Evolutionary conservation across 768 basidiomycete genomes (phyloP), one percentile per base, ranked within the genome.

Genomic region (Serendipita indica): DNA sequence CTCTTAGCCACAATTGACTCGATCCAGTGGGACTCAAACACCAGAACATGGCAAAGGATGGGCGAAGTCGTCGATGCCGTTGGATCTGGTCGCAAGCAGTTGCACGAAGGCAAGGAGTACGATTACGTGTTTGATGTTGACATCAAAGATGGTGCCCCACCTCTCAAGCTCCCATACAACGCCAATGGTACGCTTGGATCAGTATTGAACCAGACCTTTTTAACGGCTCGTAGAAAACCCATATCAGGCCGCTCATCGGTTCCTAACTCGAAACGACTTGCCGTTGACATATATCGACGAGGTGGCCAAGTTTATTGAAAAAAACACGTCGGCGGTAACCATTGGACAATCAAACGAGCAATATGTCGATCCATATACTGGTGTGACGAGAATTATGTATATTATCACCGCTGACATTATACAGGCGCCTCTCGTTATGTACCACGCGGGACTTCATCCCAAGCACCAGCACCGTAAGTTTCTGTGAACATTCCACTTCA

Each of bases 61-160:
- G 96, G 96, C 22, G 86, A 93, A 64, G 93, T 98, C 3, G 91
- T 93, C 3, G 96, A 96, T 66, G 93, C 92, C 18, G 86, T 94
- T 57, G 88, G 92, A 22, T 81, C 84, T 33, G 81, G 81, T n/a
- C 77, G 90, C 60, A 93, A 89, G 70, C 89, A 93, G 70, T 76
- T 96, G n/a, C 85, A 86, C 66, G 71, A 91, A 64, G 96, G 96
- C 16, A 84, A 84, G 67, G 94, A 98, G 71, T 99, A 93, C 67
- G 96, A 99, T 71, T 96, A 96, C 66, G 94, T 99, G n/a, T 97
- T 98, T 66, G 93, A 96, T 66, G 93, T 99, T 33, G 96, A 98
- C 66, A 84, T 97, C 27, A 79, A 89, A 66, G 94, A 96, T 61
- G 93, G 92, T 2, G 82, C 80, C 14, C 93, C 94, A 10, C 84